phyloP scores from a whole-genome alignment of 345 rosid genomes.

The Anacardium occidentale region DNA sequence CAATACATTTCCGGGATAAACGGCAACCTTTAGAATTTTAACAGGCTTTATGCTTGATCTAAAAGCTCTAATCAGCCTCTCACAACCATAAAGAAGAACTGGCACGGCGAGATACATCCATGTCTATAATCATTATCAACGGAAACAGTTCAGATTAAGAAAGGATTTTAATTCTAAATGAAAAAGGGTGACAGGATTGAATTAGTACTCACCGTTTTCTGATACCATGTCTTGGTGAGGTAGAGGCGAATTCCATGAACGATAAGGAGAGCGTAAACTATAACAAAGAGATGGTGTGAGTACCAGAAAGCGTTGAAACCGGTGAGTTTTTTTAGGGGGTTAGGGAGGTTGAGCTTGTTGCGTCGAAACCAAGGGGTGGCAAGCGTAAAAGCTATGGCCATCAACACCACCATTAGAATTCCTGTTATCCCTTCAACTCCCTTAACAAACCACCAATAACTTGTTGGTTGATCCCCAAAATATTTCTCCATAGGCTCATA shows the following conservation, averaged over 20 bases:
- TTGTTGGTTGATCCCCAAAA: slow-evolving; percentile 63
- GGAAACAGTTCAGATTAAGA: neutral
- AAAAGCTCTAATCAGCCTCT: slow-evolving; percentile 66
- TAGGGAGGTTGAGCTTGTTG: slow-evolving; percentile 70
- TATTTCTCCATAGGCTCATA: slow-evolving; percentile 55
- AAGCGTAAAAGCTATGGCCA: slow-evolving; percentile 77
- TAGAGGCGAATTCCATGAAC: slow-evolving; percentile 76
- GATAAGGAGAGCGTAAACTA: slow-evolving; percentile 73
- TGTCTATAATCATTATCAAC: slow-evolving; percentile 42
- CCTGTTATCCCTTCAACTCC: slow-evolving; percentile 85
- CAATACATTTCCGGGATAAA: slow-evolving; percentile 81
- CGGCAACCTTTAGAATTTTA: slow-evolving; percentile 77
- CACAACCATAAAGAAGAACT: slow-evolving; percentile 55
- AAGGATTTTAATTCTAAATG: neutral
- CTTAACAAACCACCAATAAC: slow-evolving; percentile 75
- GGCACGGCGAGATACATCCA: slow-evolving; percentile 94
- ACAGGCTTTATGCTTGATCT: slow-evolving; percentile 85
- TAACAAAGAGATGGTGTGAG: slow-evolving; percentile 75
- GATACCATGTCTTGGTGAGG: slow-evolving; percentile 70
- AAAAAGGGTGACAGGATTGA: no score
- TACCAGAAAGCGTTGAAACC: slow-evolving; percentile 97
- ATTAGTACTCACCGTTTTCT: slow-evolving; percentile 57
- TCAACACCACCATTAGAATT: slow-evolving; percentile 64
- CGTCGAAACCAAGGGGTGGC: slow-evolving; percentile 93
- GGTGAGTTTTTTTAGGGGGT: slow-evolving; percentile 61